Percentiles rank a stretch among this genome's conserved stretches.
These are phyloP conservation scores for Candida boidinii DNA, from an alignment of 805 yeast species.

Conservation along the genomic window DNA sequence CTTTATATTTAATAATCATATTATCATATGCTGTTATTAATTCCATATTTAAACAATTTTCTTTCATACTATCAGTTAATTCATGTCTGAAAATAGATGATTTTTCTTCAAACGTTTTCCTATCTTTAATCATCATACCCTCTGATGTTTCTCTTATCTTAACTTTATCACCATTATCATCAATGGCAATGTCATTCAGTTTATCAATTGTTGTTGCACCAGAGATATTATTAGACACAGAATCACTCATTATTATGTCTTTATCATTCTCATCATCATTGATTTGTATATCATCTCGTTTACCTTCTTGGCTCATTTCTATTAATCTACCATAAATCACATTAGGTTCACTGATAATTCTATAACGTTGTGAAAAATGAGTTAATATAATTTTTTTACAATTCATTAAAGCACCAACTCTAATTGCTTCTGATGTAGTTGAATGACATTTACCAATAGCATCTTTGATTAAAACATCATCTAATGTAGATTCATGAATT, in stretches of 20 bases:
- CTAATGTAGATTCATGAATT: constrained; percentile 91
- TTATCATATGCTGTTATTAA: constrained; percentile 58
- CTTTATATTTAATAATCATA: constrained; percentile 40
- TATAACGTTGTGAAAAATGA: constrained; percentile 89
- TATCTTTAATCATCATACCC: too few species aligned
- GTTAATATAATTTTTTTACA: constrained; percentile 69
- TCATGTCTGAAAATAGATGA: constrained; percentile 16
- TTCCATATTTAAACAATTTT: constrained; percentile 17
- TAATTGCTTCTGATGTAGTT: constrained; percentile 81
- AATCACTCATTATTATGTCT: neutral
- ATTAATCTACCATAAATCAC: constrained; percentile 18
- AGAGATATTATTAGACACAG: neutral
- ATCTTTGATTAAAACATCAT: constrained; percentile 66
- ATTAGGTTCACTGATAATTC: constrained; percentile 31
- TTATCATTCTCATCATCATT: too few species aligned
- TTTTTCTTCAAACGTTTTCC: constrained; percentile 10
- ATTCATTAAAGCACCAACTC: constrained; percentile 60
- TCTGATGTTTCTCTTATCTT: neutral
- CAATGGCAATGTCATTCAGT: too few species aligned
- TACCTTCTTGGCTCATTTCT: too few species aligned
- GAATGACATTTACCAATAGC: constrained; percentile 80
- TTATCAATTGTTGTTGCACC: too few species aligned
- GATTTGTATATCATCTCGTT: too few species aligned
- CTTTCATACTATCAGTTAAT: constrained; percentile 7
- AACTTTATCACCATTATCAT: neutral